Percentiles rank a stretch among this genome's conserved stretches.
Evolutionary conservation across 441 rosid species (phyloP).

Genomic region (Capsella rubella): DNA sequence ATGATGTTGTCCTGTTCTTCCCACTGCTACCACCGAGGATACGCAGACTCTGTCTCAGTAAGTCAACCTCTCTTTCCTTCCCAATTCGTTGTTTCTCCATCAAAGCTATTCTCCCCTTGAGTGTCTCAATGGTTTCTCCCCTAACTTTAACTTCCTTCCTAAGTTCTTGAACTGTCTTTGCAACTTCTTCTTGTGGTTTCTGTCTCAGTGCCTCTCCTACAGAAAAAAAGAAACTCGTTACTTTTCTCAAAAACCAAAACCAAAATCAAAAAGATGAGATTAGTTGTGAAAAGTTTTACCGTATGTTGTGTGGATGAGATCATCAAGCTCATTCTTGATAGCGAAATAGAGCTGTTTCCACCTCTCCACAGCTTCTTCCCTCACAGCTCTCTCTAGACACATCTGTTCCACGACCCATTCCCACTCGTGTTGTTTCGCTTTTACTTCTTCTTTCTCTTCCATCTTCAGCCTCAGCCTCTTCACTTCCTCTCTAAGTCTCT

Average conservation of each 20-base stretch:
- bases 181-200: constrained; percentile 56
- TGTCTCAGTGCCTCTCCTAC: constrained; percentile 58
- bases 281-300: constrained; percentile 28
- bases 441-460: constrained; percentile 61
- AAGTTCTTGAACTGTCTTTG: constrained; percentile 55
- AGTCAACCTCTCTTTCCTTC: constrained; percentile 67
- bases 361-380: constrained; percentile 79
- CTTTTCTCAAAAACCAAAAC: background rate
- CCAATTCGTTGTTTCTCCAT: constrained; percentile 55
- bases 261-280: constrained; percentile 11
- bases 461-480: constrained; percentile 56
- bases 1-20: constrained; percentile 32
- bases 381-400: constrained; percentile 67
- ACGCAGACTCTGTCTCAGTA: constrained; percentile 74
- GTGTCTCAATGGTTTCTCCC: constrained; percentile 59
- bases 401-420: constrained; percentile 58
- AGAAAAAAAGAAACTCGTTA: background rate
- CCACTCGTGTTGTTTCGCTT: constrained; percentile 42
- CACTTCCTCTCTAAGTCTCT: constrained; percentile 70
- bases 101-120: constrained; percentile 50
- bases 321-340: constrained; percentile 84
- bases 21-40: constrained; percentile 57
- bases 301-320: constrained; percentile 70
- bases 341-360: constrained; percentile 89
- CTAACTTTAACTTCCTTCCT: constrained; percentile 56